Conservation (phyloP, 768 basidiomycete species). For the Hygrophoropsis aurantiaca region DNA sequence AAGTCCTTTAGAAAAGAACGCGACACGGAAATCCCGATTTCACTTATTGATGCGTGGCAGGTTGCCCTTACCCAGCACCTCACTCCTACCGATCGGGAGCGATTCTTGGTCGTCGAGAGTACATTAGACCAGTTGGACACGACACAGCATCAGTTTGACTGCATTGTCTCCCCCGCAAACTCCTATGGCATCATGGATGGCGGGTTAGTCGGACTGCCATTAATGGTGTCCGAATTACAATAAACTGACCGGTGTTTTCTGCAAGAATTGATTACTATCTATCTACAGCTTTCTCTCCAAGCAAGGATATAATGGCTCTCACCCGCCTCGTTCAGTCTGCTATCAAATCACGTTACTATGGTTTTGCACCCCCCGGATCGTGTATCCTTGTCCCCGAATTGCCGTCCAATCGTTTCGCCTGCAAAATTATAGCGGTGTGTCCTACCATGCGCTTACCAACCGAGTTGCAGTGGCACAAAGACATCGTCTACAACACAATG, state of each 20-base stretch:
- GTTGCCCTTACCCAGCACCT: background rate
- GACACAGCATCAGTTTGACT: conserved; percentile 15
- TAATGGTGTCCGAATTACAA: background rate
- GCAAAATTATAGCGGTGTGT: conserved; percentile 23
- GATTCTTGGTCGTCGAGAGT: background rate
- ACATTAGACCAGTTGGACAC: background rate
- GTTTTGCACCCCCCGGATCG: conserved; percentile 22
- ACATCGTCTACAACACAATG: conserved; percentile 34
- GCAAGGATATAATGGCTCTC: conserved; percentile 10
- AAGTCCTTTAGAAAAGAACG: background rate
- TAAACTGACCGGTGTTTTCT: too few species aligned
- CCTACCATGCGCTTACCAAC: conserved; percentile 34
- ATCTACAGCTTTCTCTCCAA: conserved; percentile 12
- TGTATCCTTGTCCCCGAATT: conserved; percentile 20
- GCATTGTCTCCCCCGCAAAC: conserved; percentile 29
- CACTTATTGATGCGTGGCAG: background rate
- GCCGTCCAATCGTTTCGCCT: conserved; percentile 5
- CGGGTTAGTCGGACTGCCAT: conserved; percentile 13
- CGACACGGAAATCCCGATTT: background rate
- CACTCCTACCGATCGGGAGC: background rate
- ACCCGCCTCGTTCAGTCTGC: conserved; percentile 18
- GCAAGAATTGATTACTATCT: conserved; percentile 20
- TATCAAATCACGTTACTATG: conserved; percentile 12
- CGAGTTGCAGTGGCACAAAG: conserved; percentile 27
- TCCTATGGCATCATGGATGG: conserved; percentile 29